Evolutionary conservation across 345 rosid species (phyloP).

Genomic region (Linum trigynum): DNA sequence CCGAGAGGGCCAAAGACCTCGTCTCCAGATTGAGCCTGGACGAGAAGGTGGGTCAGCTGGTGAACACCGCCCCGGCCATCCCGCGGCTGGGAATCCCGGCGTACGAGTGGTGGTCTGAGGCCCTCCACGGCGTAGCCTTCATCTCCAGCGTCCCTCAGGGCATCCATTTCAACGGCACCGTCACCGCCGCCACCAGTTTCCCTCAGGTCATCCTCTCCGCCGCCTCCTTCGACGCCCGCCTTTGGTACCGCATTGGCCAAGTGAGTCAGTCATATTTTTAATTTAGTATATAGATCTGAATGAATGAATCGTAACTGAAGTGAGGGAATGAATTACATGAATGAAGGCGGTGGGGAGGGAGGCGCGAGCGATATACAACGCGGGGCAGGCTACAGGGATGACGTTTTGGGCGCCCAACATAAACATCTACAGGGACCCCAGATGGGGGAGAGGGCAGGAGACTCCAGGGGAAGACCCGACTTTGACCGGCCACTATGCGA

Average conservation of each 20-base stretch:
- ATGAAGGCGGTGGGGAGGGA: constrained; percentile 7
- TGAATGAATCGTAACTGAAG: no score
- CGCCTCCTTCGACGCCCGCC: not conserved
- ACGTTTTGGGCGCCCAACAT: constrained; percentile 11
- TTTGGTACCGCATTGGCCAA: constrained; percentile 10
- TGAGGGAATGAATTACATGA: no score
- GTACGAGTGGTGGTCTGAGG: constrained; percentile 2
- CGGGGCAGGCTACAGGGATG: constrained; percentile 9
- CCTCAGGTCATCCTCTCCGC: constrained; percentile 2
- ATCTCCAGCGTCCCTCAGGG: not conserved
- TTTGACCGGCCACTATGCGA: not conserved
- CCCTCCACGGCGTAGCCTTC: constrained; percentile 4
- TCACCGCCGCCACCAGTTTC: not conserved
- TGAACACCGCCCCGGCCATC: not conserved
- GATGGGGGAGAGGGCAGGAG: constrained; percentile 15
- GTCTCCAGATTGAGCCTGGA: constrained; percentile 1
- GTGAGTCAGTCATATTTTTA: not conserved
- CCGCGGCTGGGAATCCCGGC: not conserved
- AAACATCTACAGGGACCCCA: constrained; percentile 12
- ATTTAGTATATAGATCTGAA: no score
- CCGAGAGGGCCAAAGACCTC: not conserved
- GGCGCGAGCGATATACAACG: constrained; percentile 12
- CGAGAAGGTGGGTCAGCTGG: not conserved
- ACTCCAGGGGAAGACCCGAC: constrained; percentile 15
- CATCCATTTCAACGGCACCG: not conserved